These are phyloP conservation scores for Russula compacta DNA, from an alignment of 768 basidiomycete species.

Conservation along the genomic window DNA sequence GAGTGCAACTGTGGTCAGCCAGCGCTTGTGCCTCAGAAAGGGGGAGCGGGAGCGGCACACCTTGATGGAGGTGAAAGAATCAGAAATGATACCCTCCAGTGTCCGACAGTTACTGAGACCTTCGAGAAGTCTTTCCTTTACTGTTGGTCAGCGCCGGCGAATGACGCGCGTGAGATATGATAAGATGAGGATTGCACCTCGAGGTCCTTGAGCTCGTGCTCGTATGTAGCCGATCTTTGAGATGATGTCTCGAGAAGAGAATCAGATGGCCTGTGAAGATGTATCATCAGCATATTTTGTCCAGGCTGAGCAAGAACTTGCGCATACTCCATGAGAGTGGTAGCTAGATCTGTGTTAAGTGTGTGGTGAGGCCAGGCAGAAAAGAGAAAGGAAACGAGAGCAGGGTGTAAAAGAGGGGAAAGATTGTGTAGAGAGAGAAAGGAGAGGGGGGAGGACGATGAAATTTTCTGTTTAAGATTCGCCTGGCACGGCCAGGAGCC, in stretches of 20 bases:
- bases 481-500: background rate
- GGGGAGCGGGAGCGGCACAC: constrained; percentile 31
- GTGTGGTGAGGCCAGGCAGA: background rate
- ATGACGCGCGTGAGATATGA: no score
- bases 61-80: constrained; percentile 51
- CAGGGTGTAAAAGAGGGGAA: background rate
- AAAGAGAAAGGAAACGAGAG: background rate
- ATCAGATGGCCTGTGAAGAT: background rate
- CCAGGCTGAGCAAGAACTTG: background rate
- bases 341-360: background rate
- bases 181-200: constrained; percentile 13
- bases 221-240: constrained; percentile 6
- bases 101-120: constrained; percentile 67
- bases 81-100: constrained; percentile 60
- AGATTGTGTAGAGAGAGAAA: background rate
- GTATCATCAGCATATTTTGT: background rate
- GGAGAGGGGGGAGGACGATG: background rate
- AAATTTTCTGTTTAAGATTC: background rate
- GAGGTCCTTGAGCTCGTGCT: constrained; percentile 19
- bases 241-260: background rate
- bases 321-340: background rate
- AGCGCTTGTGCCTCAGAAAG: no score
- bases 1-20: no score
- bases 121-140: constrained; percentile 55
- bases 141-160: background rate